phyloP scores from a whole-genome alignment of 306 rosid genomes.

The Pyrus communis region DNA sequence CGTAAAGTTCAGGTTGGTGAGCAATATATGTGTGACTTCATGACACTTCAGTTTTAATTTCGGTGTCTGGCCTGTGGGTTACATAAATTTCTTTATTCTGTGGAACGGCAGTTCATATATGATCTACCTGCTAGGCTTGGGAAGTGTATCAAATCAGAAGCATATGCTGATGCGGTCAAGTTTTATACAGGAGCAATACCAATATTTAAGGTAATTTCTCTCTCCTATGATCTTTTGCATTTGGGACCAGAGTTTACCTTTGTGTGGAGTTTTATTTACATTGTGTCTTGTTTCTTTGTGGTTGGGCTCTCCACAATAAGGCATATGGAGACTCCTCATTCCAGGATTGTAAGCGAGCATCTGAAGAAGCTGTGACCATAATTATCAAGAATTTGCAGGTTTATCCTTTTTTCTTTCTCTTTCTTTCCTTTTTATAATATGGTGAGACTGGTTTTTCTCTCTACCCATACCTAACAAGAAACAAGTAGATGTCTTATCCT shows the following conservation, averaged over 20 bases:
- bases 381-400: conserved; percentile 77
- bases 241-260: conserved; percentile 9
- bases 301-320: conserved; percentile 25
- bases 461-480: conserved; percentile 3
- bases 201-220: conserved; percentile 63
- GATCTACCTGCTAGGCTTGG: conserved; percentile 88
- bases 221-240: conserved; percentile 9
- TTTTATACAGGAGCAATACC: conserved; percentile 91
- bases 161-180: conserved; percentile 87
- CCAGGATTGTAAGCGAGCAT: conserved; percentile 82
- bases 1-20: conserved; percentile 79
- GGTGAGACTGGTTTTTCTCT: neutral
- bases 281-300: neutral
- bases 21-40: neutral
- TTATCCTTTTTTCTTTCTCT: conserved; percentile 5
- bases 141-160: conserved; percentile 81
- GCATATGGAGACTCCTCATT: conserved; percentile 91
- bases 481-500: neutral
- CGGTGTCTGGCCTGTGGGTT: conserved; percentile 10
- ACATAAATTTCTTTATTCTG: conserved; percentile 6
- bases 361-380: conserved; percentile 79
- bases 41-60: neutral
- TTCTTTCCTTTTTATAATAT: conserved; percentile 6
- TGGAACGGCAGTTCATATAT: conserved; percentile 72
- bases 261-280: neutral